A percentile compares a stretch with the other conserved stretches of the same genome.
Evolutionary conservation across 2,329 filamentous ascomycete species (phyloP).

Genomic region (Fusarium piperis): DNA sequence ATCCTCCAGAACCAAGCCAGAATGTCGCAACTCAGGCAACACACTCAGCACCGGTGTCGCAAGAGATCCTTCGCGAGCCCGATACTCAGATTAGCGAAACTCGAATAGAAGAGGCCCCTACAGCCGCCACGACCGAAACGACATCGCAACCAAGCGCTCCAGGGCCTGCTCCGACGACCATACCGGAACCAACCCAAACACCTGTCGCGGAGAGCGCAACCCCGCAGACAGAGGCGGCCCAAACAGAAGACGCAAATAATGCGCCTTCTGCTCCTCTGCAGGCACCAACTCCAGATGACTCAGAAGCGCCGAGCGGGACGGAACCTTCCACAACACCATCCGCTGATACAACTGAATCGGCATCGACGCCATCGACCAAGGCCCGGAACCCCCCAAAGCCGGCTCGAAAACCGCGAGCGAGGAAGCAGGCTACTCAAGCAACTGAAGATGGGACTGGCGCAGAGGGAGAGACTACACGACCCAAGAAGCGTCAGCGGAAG

Average conservation of each 20-base stretch:
- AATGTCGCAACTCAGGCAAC: neutral
- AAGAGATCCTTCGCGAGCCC: neutral
- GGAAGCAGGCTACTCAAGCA: conserved; percentile 19
- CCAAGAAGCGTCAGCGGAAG: conserved; percentile 48
- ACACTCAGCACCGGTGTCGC: neutral
- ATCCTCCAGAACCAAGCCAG: conserved; percentile 23
- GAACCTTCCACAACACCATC: conserved; percentile 29
- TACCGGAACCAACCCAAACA: conserved; percentile 12
- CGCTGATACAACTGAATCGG: conserved; percentile 13
- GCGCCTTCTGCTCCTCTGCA: conserved; percentile 9
- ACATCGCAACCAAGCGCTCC: neutral
- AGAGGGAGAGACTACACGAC: conserved; percentile 33
- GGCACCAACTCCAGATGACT: conserved; percentile 24
- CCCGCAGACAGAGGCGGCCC: neutral
- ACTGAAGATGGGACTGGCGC: conserved; percentile 23
- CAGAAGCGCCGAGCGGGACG: conserved; percentile 17
- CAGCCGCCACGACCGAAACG: neutral
- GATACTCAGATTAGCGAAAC: neutral
- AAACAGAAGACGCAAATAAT: neutral
- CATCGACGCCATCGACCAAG: conserved; percentile 13
- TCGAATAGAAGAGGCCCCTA: neutral
- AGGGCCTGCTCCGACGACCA: conserved; percentile 8
- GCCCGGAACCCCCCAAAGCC: conserved; percentile 9
- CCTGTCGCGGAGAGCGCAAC: neutral
- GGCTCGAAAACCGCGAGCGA: conserved; percentile 30